Evolutionary conservation across 225 moss, liverwort and hornwort genomes (phyloP).

Genomic region (Takakia lepidozioides): DNA sequence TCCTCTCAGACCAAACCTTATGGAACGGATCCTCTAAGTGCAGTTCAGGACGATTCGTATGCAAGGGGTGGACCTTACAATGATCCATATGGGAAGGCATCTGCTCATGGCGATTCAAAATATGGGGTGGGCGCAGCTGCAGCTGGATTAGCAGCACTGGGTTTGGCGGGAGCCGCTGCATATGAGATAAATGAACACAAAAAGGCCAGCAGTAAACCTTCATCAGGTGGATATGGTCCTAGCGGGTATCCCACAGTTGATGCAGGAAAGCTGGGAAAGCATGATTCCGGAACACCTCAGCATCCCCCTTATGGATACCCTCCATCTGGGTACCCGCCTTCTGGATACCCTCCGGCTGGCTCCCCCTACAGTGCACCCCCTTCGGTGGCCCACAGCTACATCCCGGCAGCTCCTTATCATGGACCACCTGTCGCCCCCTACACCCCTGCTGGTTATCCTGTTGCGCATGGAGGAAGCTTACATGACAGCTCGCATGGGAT

Average conservation of each 20-base stretch:
- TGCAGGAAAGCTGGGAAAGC: conserved; percentile 3
- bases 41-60: no score
- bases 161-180: conserved; percentile 10
- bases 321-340: neutral
- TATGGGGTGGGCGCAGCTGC: conserved; percentile 30
- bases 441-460: conserved; percentile 17
- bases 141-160: conserved; percentile 39
- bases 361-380: conserved; percentile 14
- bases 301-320: conserved; percentile 15
- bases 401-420: conserved; percentile 10
- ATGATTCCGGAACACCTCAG: no score
- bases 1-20: no score
- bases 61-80: no score
- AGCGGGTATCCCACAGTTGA: no score
- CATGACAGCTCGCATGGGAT: no score
- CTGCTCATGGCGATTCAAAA: conserved; percentile 7
- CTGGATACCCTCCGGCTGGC: conserved; percentile 11
- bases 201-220: neutral
- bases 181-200: conserved; percentile 6
- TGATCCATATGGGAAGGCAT: neutral
- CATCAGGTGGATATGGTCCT: no score
- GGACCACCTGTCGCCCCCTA: conserved; percentile 9
- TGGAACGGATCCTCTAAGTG: no score
- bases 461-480: conserved; percentile 32
- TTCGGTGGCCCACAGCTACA: conserved; percentile 16